Percentiles rank a stretch among this genome's conserved stretches.
phyloP scores from a whole-genome alignment of 768 basidiomycete species.

The Lyophyllum shimeji region DNA sequence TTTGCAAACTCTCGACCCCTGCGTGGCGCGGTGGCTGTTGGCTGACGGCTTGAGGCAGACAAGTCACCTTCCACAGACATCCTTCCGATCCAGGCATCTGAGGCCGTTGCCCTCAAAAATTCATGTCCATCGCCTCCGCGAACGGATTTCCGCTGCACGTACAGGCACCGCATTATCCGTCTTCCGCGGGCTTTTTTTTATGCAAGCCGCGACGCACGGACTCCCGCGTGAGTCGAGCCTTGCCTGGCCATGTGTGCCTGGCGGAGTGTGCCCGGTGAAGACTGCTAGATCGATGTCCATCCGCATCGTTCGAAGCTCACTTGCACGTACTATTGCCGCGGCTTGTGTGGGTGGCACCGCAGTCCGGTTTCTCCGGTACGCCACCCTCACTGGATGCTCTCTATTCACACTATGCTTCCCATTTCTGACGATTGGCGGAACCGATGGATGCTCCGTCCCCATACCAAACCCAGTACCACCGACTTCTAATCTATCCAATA shows the following conservation, averaged over 20 bases:
- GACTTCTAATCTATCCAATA: background rate
- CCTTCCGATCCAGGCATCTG: no score
- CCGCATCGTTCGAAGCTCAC: background rate
- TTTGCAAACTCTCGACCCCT: slow-evolving; percentile 1
- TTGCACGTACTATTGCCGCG: slow-evolving; percentile 3
- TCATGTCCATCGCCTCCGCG: no score
- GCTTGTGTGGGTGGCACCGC: background rate
- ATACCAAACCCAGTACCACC: background rate
- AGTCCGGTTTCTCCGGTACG: slow-evolving; percentile 15
- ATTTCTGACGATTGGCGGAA: background rate
- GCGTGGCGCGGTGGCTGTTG: background rate
- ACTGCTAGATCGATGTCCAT: background rate
- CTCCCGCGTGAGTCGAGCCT: background rate
- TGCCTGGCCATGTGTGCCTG: background rate
- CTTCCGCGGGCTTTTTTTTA: background rate
- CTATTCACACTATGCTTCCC: background rate
- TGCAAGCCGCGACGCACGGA: background rate
- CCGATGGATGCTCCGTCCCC: background rate
- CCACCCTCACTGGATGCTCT: slow-evolving; percentile 7
- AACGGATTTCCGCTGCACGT: background rate
- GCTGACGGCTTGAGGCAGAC: background rate
- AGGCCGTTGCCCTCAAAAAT: no score
- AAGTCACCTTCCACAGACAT: no score
- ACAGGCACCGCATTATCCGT: background rate
- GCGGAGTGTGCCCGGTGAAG: slow-evolving; percentile 1